Evolutionary conservation across 345 rosid species (phyloP).

Genomic region (Sonneratia caseolaris): DNA sequence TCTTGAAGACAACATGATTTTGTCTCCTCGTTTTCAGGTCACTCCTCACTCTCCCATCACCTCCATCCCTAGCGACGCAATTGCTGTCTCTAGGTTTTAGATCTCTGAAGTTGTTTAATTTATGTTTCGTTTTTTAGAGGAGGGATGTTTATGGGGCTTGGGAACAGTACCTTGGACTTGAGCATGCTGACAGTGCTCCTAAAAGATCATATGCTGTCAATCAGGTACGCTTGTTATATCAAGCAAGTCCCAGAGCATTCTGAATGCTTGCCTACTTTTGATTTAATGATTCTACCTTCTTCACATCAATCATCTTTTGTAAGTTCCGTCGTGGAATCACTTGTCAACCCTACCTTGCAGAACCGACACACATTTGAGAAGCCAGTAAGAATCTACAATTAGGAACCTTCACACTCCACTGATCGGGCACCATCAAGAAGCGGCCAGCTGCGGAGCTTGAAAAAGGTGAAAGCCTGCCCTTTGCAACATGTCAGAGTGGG

Average conservation of each 20-base stretch:
- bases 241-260: background rate
- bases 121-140: slow-evolving; percentile 20
- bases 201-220: slow-evolving; percentile 49
- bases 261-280: background rate
- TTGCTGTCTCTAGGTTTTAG: background rate
- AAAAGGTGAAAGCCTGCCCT: background rate
- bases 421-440: background rate
- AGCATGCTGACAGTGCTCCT: slow-evolving; percentile 57
- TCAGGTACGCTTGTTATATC: slow-evolving; percentile 25
- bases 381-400: slow-evolving; percentile 52
- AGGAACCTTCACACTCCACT: slow-evolving; percentile 5
- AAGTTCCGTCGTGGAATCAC: background rate
- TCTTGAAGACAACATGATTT: slow-evolving; percentile 43
- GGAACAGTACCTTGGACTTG: slow-evolving; percentile 75
- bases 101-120: background rate
- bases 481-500: background rate
- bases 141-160: slow-evolving; percentile 67
- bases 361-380: slow-evolving; percentile 48
- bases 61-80: background rate
- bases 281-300: background rate
- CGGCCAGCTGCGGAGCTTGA: background rate
- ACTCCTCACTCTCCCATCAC: slow-evolving; percentile 2
- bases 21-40: slow-evolving; percentile 63
- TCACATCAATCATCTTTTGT: background rate
- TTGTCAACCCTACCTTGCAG: slow-evolving; percentile 22